Evolutionary conservation across 78 protist species (phyloP).

Genomic region (Chrysochromulina tobinii): DNA sequence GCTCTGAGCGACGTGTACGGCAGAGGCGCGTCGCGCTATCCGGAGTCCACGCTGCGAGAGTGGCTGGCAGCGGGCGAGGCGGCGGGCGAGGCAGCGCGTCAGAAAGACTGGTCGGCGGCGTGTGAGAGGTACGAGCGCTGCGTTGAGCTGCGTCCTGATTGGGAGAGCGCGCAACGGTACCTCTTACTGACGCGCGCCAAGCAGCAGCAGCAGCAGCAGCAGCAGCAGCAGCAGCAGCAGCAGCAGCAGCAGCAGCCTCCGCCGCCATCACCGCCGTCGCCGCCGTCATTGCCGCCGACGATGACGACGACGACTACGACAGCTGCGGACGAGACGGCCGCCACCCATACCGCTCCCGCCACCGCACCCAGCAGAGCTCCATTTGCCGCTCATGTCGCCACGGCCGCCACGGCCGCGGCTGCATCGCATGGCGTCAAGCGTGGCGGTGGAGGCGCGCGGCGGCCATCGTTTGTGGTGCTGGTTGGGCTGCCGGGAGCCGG

Average conservation of each 20-base stretch:
- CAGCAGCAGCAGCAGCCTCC: too few relatives aligned
- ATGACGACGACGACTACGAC: background rate
- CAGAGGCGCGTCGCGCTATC: background rate
- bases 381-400: too few relatives aligned
- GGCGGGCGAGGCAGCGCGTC: background rate
- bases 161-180: background rate
- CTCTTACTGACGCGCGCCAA: background rate
- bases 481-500: slow-evolving; percentile 26
- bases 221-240: too few relatives aligned
- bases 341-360: too few relatives aligned
- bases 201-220: background rate
- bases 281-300: background rate
- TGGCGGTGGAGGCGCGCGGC: too few relatives aligned
- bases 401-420: too few relatives aligned
- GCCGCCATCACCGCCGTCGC: background rate
- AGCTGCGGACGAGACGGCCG: background rate
- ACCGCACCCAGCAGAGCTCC: too few relatives aligned
- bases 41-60: background rate
- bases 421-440: too few relatives aligned
- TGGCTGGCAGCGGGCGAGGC: background rate
- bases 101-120: background rate
- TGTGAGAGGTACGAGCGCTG: background rate
- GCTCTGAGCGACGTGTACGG: background rate
- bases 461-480: background rate
- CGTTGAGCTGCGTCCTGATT: background rate